Evolutionary conservation across 768 basidiomycete species (phyloP), one percentile per base, ranked within the genome.

Genomic region (Asterophora lycoperdoides): DNA sequence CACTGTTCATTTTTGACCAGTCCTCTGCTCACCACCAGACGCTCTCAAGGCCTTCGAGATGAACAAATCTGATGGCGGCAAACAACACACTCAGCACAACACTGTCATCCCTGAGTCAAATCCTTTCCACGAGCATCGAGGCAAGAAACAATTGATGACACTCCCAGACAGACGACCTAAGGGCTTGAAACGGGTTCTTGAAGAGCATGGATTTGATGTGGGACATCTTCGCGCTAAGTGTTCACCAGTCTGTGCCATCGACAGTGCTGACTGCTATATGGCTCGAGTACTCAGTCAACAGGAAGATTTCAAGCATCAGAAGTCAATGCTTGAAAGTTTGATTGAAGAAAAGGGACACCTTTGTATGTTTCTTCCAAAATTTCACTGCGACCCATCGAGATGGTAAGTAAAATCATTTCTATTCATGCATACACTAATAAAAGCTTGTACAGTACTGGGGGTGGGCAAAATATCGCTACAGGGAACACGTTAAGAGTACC

Each of bases 201-300:
- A 61, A 39, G 74, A 78, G 50, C 53, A 60, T 0, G 69, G 73
- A 18, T 77, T 76, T 48, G 42, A 71, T 53, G 62, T 73, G 2
- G 6, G 13, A 1, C 40, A 53, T 0, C 36, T 76, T 18, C 32
- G 36, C 14, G 64, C 67, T 0, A 74, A 75, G 45, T 75, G 70
- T 46, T 39, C 54, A 1, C 68, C 66, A 17, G 68, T 71, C 3
- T 72, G 71, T 49, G 62, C 68, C n/a, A 30, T 34, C 23, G 89
- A 26, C 32, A 52, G 41, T 28, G 32, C 20, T 5, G 38, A 59
- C 42, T 68, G 65, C 47, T 75, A 72, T 57, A 67, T 73, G 64
- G 63, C 64, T 4, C 55, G 60, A 10, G 51, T 74, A 8, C 60
- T 75, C 17, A 66, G 61, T 46, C 57, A 69, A 38, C 67, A 75